phyloP scores from a whole-genome alignment of 768 basidiomycete species.

The Suillus variegatus region DNA sequence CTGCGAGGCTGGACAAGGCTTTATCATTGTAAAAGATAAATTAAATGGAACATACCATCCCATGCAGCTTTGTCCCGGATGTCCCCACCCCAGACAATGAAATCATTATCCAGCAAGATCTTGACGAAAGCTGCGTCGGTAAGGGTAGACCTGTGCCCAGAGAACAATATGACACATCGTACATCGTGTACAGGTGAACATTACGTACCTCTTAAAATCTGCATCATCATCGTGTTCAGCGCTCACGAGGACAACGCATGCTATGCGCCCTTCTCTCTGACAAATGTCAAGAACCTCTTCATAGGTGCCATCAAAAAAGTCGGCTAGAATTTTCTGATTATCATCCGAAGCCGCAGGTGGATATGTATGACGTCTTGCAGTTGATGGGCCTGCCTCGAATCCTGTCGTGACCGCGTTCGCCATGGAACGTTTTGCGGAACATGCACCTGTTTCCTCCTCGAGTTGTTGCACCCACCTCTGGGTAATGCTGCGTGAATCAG shows the following conservation, averaged over 20 bases:
- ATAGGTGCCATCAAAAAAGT: conserved; percentile 80
- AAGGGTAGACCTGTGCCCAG: conserved; percentile 61
- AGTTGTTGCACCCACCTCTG: conserved; percentile 80
- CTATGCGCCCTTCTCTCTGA: conserved; percentile 70
- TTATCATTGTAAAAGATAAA: conserved; percentile 12
- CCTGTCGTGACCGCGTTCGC: conserved; percentile 37
- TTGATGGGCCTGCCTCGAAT: conserved; percentile 47
- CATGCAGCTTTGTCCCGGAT: conserved; percentile 82
- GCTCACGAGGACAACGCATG: conserved; percentile 81
- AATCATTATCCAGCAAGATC: conserved; percentile 67
- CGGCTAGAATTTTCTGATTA: conserved; percentile 62
- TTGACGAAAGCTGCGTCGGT: conserved; percentile 72
- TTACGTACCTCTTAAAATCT: conserved; percentile 77
- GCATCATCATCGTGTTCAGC: conserved; percentile 89
- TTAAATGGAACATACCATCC: conserved; percentile 46
- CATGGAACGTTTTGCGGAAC: conserved; percentile 51
- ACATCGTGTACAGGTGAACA: background rate
- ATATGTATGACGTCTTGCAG: conserved; percentile 33
- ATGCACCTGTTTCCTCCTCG: conserved; percentile 84
- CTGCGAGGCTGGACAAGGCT: conserved; percentile 46
- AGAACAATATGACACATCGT: background rate
- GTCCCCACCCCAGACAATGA: conserved; percentile 93
- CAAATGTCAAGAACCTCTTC: conserved; percentile 74
- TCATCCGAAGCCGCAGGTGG: conserved; percentile 31
- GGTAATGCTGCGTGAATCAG: conserved; percentile 52